Evolutionary conservation across 2,329 filamentous ascomycete genomes (phyloP), one percentile per base, ranked within the genome.

Genomic region (Epichloe typhina): DNA sequence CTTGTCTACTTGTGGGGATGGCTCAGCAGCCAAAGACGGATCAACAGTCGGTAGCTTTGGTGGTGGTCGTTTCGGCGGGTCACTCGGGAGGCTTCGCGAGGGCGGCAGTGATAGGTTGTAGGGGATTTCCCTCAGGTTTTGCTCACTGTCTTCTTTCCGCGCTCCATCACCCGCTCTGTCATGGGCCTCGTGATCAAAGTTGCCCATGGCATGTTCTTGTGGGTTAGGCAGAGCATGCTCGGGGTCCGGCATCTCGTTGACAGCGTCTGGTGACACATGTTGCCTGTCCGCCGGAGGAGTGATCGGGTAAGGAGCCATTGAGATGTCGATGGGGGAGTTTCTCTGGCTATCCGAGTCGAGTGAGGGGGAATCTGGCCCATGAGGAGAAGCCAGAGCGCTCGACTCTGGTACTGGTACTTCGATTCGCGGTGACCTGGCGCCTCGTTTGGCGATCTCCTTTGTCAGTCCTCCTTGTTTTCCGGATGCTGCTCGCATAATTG

Each of bases 261-360:
- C 72, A 2, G 68, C 69, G n/a, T 73, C 72, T 3, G 66, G 61
- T 2, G 66, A 61, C 2, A 60, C 65, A 23, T 66, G 64, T 9
- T 64, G 61, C 46, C 72, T 70, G 54, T 80, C 75, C 2, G 78
- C 75, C 1, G 80, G 79, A 42, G 80, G 80, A 9, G 80, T 83
- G 46, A 82, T 80, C 2, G 80, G 80, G 62, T 83, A 83, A 0
- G 79, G 80, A 15, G 80, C 79, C 59, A 83, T 65, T 12, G 72
- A 64, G 50, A 80, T 68, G 47, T 82, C 74, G 44, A 82, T 71
- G n/a, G 81, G 21, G 3, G 80, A 83, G 47, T 73, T 70, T 54
- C 71, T 76, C 48, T 69, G 67, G 56, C 69, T 73, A 52, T 75
- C 74, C 1, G 73, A 72, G 52, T 76, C 75, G 46, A 51, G 17